Percentiles rank a stretch among this genome's conserved stretches.
phyloP scores from a whole-genome alignment of 345 rosid genomes.

The Rhodamnia rubescens region DNA sequence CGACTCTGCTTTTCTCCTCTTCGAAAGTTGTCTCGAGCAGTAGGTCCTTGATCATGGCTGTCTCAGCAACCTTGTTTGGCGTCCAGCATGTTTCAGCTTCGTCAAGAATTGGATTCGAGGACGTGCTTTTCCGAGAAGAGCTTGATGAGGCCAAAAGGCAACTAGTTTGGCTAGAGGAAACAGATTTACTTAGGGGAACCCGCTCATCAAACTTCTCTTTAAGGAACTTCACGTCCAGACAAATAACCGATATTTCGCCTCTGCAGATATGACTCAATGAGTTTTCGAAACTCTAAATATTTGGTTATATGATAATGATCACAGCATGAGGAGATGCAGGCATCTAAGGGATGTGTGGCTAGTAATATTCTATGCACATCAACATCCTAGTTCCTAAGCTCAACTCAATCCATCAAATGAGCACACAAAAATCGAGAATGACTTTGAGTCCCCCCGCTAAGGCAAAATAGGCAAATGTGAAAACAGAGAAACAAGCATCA shows the following conservation, averaged over 20 bases:
- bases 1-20: constrained; percentile 7
- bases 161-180: constrained; percentile 74
- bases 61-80: constrained; percentile 14
- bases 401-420: not conserved
- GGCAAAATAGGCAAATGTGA: not conserved
- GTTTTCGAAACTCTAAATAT: not conserved
- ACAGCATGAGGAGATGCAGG: not conserved
- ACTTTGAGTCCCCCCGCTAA: not conserved
- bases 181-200: constrained; percentile 63
- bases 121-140: constrained; percentile 36
- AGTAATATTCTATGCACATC: not conserved
- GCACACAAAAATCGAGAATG: not conserved
- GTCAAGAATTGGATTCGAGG: not conserved
- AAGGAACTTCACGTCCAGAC: constrained; percentile 68
- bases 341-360: not conserved
- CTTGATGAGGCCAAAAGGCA: constrained; percentile 70
- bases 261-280: constrained; percentile 23
- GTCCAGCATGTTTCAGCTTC: constrained; percentile 4
- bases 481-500: not conserved
- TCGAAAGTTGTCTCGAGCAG: constrained; percentile 4
- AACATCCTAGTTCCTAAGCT: not conserved
- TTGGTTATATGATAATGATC: not conserved
- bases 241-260: constrained; percentile 89
- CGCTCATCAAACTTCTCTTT: constrained; percentile 67
- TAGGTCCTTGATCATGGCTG: constrained; percentile 10